Evolutionary conservation across 345 rosid species (phyloP), one percentile per base, ranked within the genome.

Genomic region (Turritis glabra): DNA sequence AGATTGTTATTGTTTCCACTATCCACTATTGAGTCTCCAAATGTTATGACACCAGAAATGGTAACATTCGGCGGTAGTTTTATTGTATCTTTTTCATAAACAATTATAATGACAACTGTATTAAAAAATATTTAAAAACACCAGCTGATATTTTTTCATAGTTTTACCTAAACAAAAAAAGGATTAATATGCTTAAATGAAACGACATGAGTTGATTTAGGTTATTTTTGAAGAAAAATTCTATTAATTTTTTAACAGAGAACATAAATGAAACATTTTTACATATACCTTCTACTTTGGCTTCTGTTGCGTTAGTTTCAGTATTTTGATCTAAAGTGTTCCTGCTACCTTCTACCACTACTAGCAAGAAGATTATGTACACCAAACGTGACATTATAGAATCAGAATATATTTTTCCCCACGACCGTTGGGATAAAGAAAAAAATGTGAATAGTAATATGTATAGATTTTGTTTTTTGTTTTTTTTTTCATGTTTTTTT

Each of bases 21-120:
- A 41, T 55, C 73, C 41, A 69, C 64, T 54, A 69, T 69, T 14
- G 73, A 69, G 19, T 69, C 73, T 30, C 73, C 73, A 69, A 55
- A 69, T 69, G 25, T 13, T 27, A 69, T 69, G 14, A 69, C 27
- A 29, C 73, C 64, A 15, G 64, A 9, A 55, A 55, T 4, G 1
- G 73, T 41, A 13, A 55, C 30, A 56, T 43, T 43, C 10, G 15
- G 8, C 2, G 64, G 73, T 40, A 69, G 64, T 46, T 43, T 55
- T 40, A 69, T 55, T n/a, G 30, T 52, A 38, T 10, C 50, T 52
- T 66, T 66, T 37, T 33, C 27, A 41, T 41, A 38, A 30, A 29
- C 19, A 9, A 18, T 44, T 17, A 12, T 23, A 2, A 10, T n/a
- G n/a, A n/a, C n/a, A n/a, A n/a, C n/a, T n/a, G n/a, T n/a, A n/a